phyloP scores from a whole-genome alignment of 2,329 filamentous ascomycete genomes.

The Salinomyces thailandicus region DNA sequence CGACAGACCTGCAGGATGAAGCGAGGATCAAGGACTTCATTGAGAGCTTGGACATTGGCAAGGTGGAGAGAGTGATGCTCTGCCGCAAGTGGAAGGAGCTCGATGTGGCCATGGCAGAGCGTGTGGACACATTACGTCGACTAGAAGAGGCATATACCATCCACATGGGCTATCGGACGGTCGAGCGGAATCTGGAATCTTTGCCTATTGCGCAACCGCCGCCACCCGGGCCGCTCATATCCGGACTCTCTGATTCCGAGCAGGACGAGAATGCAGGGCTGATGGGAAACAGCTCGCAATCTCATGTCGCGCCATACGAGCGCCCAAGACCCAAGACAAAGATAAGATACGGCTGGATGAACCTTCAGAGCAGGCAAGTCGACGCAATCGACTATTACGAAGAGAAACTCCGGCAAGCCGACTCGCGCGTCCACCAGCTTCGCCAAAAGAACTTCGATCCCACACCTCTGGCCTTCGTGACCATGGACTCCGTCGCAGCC shows the following conservation, averaged over 20 bases:
- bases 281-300: conserved; percentile 24
- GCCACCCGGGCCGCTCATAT: conserved; percentile 24
- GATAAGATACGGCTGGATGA: conserved; percentile 69
- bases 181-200: conserved; percentile 38
- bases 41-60: conserved; percentile 78
- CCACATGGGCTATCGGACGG: conserved; percentile 51
- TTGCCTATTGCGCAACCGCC: conserved; percentile 42
- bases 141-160: conserved; percentile 78
- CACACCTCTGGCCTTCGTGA: conserved; percentile 84
- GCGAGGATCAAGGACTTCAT: conserved; percentile 75
- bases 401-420: conserved; percentile 67
- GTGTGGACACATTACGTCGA: conserved; percentile 55
- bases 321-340: conserved; percentile 55
- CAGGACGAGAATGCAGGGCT: conserved; percentile 26
- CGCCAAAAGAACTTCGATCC: conserved; percentile 66
- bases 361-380: conserved; percentile 58
- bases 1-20: conserved; percentile 66
- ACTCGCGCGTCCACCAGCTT: conserved; percentile 60
- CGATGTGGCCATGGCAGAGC: conserved; percentile 60
- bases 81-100: conserved; percentile 80
- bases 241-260: conserved; percentile 18
- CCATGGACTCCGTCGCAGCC: conserved; percentile 89
- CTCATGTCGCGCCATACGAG: conserved; percentile 36
- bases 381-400: conserved; percentile 95
- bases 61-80: conserved; percentile 75